Conservation (phyloP, 345 rosid genomes). For the Ceriops decandra region DNA sequence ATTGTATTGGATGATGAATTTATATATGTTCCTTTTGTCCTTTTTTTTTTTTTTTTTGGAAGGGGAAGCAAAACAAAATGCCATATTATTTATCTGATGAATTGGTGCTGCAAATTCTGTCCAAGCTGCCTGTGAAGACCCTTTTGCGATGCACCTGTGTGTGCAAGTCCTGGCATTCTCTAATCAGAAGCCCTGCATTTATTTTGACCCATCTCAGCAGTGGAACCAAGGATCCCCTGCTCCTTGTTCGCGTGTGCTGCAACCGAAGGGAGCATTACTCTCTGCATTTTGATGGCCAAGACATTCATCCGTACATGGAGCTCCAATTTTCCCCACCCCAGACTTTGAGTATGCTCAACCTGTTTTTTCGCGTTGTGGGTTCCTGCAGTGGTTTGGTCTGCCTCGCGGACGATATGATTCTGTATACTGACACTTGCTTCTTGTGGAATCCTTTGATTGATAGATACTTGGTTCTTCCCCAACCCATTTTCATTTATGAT, state of each 20-base stretch:
- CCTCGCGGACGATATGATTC: neutral
- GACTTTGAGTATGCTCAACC: too few relatives aligned
- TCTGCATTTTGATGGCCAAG: too few relatives aligned
- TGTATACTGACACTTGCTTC: neutral
- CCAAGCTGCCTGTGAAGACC: neutral
- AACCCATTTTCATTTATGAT: neutral
- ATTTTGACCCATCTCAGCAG: neutral
- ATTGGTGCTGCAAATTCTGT: neutral
- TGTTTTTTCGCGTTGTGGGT: neutral
- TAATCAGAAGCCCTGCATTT: neutral
- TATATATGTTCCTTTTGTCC: too few relatives aligned
- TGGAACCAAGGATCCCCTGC: neutral
- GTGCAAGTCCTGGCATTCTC: neutral
- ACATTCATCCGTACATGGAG: too few relatives aligned
- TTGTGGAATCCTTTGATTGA: slow-evolving; percentile 9
- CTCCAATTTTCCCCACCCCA: too few relatives aligned
- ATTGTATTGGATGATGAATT: too few relatives aligned
- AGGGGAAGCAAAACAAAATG: too few relatives aligned
- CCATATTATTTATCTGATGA: neutral
- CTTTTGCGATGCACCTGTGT: neutral
- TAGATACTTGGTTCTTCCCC: neutral
- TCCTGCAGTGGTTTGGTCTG: slow-evolving; percentile 7
- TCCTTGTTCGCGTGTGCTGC: too few relatives aligned
- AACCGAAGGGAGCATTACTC: too few relatives aligned
- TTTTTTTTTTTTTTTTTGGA: too few relatives aligned